phyloP scores from a whole-genome alignment of 306 rosid species.

The Rosa chinensis region DNA sequence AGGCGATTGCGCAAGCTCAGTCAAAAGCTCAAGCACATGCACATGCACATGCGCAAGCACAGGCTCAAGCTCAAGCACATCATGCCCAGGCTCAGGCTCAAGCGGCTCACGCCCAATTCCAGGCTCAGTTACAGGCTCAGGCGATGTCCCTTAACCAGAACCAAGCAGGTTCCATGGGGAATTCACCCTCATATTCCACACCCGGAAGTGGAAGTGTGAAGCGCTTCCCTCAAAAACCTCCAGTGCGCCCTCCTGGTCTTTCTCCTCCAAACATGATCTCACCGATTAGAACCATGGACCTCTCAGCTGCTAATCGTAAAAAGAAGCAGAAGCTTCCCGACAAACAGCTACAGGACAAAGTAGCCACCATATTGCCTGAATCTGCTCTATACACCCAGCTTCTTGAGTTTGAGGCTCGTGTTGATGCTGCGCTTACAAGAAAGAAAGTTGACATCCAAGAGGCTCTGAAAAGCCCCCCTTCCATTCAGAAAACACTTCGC shows the following conservation, averaged over 20 bases:
- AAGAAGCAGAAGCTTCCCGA: constrained; percentile 98
- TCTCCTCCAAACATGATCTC: constrained; percentile 57
- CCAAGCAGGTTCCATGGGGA: constrained; percentile 59
- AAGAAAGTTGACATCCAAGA: constrained; percentile 98
- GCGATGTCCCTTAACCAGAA: constrained; percentile 66
- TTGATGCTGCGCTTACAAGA: constrained; percentile 83
- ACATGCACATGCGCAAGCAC: constrained; percentile 69
- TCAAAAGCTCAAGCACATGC: constrained; percentile 72
- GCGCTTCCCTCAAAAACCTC: constrained; percentile 78
- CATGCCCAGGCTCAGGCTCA: constrained; percentile 76
- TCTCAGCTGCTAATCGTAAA: constrained; percentile 66
- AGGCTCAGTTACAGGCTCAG: constrained; percentile 96
- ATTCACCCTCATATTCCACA: constrained; percentile 46
- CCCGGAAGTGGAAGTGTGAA: constrained; percentile 55
- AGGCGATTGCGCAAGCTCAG: constrained; percentile 94
- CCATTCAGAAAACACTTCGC: constrained; percentile 89
- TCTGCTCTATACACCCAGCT: constrained; percentile 96
- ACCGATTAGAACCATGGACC: constrained; percentile 79
- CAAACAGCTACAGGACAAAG: constrained; percentile 84
- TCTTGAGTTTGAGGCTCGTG: constrained; percentile 93
- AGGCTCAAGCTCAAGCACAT: constrained; percentile 67
- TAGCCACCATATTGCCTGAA: constrained; percentile 85
- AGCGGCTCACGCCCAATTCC: constrained; percentile 77
- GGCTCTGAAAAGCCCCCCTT: constrained; percentile 84
- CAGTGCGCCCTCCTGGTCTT: constrained; percentile 71